phyloP scores from a whole-genome alignment of 2,329 filamentous ascomycete species.

The Penicillium digitatum region DNA sequence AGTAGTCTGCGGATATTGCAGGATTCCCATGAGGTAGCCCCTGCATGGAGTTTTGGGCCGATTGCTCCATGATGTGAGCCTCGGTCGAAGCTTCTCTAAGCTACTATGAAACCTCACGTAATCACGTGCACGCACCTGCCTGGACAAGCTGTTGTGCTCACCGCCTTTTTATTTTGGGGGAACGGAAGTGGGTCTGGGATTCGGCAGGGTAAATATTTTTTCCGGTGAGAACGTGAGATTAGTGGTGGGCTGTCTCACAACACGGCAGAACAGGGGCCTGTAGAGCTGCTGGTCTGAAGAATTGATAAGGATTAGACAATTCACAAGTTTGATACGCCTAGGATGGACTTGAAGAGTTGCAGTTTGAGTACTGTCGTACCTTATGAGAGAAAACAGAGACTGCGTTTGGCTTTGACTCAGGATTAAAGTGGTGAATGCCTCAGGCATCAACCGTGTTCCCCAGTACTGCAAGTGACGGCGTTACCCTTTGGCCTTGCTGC shows the following conservation, averaged over 20 bases:
- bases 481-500: slow-evolving; percentile 14
- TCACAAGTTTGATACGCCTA: slow-evolving; percentile 8
- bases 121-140: slow-evolving; percentile 10
- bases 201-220: background rate
- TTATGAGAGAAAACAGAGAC: slow-evolving; percentile 5
- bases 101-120: slow-evolving; percentile 2
- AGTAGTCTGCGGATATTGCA: slow-evolving; percentile 36
- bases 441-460: slow-evolving; percentile 16
- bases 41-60: slow-evolving; percentile 29
- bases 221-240: background rate
- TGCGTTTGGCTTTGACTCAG: background rate
- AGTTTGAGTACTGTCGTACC: slow-evolving; percentile 13
- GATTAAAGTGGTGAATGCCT: slow-evolving; percentile 13
- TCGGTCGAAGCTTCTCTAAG: slow-evolving; percentile 5
- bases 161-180: slow-evolving; percentile 11
- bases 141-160: background rate
- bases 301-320: slow-evolving; percentile 15
- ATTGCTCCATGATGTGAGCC: slow-evolving; percentile 35
- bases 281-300: slow-evolving; percentile 9
- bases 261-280: slow-evolving; percentile 6
- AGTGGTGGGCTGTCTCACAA: slow-evolving; percentile 6
- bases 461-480: slow-evolving; percentile 15
- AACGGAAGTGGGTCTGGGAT: background rate
- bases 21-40: slow-evolving; percentile 28
- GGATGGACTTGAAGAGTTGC: background rate